Base-by-base conservation (phyloP, 305 asterid species). In the Fraxinus floribunda region DNA sequence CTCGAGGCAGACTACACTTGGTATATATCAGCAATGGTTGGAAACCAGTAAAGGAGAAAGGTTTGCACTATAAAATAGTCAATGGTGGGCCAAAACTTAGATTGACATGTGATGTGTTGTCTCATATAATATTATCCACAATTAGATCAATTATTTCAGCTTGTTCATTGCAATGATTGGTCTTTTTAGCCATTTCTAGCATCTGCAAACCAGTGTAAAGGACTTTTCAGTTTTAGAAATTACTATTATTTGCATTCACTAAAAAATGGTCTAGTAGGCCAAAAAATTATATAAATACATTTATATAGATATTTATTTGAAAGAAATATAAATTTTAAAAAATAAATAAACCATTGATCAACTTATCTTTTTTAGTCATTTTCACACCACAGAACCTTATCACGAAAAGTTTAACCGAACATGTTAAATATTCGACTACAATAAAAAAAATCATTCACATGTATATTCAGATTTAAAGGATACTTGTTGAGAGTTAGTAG, bases 91-190 rank as follows among this genome's bases (percentile, higher is more conserved):
- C 72, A 71, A 5, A 81, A 79, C 16, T 82, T 83, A 66, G 30
- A 39, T 78, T 52, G 81, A 64, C 88, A 86, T 83, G 88, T 84
- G 87, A 82, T 76, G 16, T 75, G 78, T 84, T 84, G 85, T 85
- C 87, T 78, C 82, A 41, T 84, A 70, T 64, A 52, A 26, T 16
- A 52, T 13, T 44, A 7, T 46, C 30, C 8, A 35, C 3, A 4
- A n/a, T 55, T 55, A 55, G 8, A 24, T 6, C 32, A 62, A 20
- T 5, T 24, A 62, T 60, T 62, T 22, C 72, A 57, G 24, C 7
- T 57, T 16, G 24, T 62, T 7, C 10, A 22, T 62, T 18, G 71
- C n/a, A 52, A 52, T 52, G 3, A 52, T 52, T 52, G 20, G 0
- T 76, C 64, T 44, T 74, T 77, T 26, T 52, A 15, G 62, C 29